phyloP scores from a whole-genome alignment of 2,329 filamentous ascomycete genomes.

The Pseudogymnoascus destructans region DNA sequence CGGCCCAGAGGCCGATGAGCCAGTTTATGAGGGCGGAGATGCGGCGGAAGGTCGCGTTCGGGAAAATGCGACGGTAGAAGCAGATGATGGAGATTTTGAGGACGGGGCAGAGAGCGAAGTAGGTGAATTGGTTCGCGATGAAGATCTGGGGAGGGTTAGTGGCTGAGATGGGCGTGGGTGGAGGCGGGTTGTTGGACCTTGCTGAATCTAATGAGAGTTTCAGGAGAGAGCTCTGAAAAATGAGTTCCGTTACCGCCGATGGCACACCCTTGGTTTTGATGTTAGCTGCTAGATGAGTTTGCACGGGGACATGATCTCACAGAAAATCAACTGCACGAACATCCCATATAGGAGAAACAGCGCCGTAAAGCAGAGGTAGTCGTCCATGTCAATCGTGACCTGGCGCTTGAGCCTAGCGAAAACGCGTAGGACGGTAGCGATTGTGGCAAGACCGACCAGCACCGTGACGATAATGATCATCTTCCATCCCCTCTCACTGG shows the following conservation, averaged over 20 bases:
- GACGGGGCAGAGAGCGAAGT: not conserved
- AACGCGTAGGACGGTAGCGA: not conserved
- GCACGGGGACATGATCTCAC: not conserved
- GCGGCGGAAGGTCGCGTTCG: slow-evolving; percentile 10
- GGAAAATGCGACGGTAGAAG: slow-evolving; percentile 4
- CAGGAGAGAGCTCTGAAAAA: slow-evolving; percentile 1
- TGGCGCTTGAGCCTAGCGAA: not conserved
- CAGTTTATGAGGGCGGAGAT: slow-evolving; percentile 16
- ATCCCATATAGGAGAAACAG: slow-evolving; percentile 1
- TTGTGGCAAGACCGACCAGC: slow-evolving; percentile 1
- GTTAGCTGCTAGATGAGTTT: not conserved
- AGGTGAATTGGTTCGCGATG: slow-evolving; percentile 3
- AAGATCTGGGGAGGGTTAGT: not conserved
- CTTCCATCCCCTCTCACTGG: not conserved
- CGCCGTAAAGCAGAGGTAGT: slow-evolving; percentile 4
- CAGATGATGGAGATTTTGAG: slow-evolving; percentile 7
- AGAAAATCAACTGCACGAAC: not conserved
- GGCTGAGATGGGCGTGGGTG: not conserved
- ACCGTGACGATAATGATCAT: slow-evolving; percentile 1
- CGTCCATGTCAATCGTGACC: not conserved
- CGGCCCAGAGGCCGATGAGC: slow-evolving; percentile 14
- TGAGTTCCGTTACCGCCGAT: slow-evolving; percentile 1
- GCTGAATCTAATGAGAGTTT: not conserved
- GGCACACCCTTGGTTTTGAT: not conserved
- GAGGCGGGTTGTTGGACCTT: slow-evolving; percentile 2